Evolutionary conservation across 1,284 basidiomycete genomes (phyloP).

Genomic region (Ceratobasidium theobromae): DNA sequence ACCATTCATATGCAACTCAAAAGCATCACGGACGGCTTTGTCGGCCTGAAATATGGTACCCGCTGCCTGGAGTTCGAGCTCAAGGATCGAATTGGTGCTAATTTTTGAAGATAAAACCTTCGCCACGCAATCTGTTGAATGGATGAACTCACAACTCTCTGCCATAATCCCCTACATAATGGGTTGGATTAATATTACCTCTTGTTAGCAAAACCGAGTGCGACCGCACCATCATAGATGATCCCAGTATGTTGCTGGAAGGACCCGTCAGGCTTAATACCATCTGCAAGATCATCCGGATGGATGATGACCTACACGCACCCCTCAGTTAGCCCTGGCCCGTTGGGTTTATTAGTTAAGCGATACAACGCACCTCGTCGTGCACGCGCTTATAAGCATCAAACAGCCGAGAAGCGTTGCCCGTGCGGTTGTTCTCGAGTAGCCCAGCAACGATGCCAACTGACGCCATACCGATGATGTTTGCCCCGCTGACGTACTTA

Average conservation of each 20-base stretch:
- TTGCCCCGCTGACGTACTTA: constrained; percentile 56
- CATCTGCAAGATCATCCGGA: constrained; percentile 48
- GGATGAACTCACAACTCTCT: constrained; percentile 60
- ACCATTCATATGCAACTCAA: constrained; percentile 5
- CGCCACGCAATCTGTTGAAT: not conserved
- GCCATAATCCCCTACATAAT: constrained; percentile 58
- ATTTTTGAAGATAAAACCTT: not conserved
- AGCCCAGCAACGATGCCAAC: constrained; percentile 58
- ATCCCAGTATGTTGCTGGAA: constrained; percentile 64
- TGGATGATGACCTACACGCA: not conserved
- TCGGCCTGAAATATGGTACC: constrained; percentile 30
- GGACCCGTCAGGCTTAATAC: constrained; percentile 62
- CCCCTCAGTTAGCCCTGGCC: constrained; percentile 47
- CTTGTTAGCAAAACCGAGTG: not conserved
- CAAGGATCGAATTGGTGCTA: constrained; percentile 31
- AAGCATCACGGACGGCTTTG: not conserved
- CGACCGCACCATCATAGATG: constrained; percentile 54
- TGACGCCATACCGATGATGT: constrained; percentile 58
- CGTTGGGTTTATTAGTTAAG: too few relatives aligned
- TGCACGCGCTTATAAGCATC: constrained; percentile 53
- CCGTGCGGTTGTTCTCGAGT: constrained; percentile 39
- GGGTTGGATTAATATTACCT: not conserved
- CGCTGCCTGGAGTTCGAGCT: constrained; percentile 33
- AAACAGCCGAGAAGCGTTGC: constrained; percentile 48
- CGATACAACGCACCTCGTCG: constrained; percentile 46